A percentile compares a stretch with the other conserved stretches of the same genome.
These are phyloP conservation scores for Monilinia fructigena DNA, from an alignment of 2,329 filamentous ascomycete genomes.

Conservation along the genomic window DNA sequence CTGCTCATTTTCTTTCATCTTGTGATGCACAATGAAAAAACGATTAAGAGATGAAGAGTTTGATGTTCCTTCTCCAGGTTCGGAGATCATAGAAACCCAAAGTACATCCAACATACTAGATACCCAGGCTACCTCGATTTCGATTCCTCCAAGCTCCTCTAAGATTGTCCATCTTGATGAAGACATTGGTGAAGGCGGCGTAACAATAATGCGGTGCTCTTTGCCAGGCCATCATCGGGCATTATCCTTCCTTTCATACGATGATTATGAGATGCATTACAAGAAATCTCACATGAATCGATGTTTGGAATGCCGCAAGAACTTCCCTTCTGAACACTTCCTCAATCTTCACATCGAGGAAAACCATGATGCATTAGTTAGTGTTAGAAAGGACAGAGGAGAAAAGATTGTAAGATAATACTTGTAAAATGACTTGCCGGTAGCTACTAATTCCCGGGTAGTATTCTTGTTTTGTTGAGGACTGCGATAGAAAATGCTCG, in stretches of 20 bases:
- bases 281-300: slow-evolving; percentile 76
- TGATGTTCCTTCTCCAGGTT: slow-evolving; percentile 45
- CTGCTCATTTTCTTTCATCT: slow-evolving; percentile 23
- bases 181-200: slow-evolving; percentile 44
- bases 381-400: slow-evolving; percentile 70
- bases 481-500: slow-evolving; percentile 79
- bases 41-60: slow-evolving; percentile 53
- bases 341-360: slow-evolving; percentile 85
- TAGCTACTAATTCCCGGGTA: slow-evolving; percentile 41
- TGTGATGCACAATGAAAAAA: slow-evolving; percentile 53
- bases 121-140: slow-evolving; percentile 34
- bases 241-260: slow-evolving; percentile 69
- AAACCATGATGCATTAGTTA: slow-evolving; percentile 79
- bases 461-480: slow-evolving; percentile 88
- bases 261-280: slow-evolving; percentile 87
- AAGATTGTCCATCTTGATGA: slow-evolving; percentile 66
- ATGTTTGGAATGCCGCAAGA: slow-evolving; percentile 79
- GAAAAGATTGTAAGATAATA: slow-evolving; percentile 74
- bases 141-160: slow-evolving; percentile 38
- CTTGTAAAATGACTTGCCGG: neutral
- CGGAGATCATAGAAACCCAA: slow-evolving; percentile 30
- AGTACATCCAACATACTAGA: slow-evolving; percentile 28
- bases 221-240: slow-evolving; percentile 75
- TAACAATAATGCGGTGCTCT: slow-evolving; percentile 67
- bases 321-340: slow-evolving; percentile 82